Evolutionary conservation across 75 land plant species (phyloP), one percentile per base, ranked within the genome.

Genomic region (Isoetes taiwanensis): DNA sequence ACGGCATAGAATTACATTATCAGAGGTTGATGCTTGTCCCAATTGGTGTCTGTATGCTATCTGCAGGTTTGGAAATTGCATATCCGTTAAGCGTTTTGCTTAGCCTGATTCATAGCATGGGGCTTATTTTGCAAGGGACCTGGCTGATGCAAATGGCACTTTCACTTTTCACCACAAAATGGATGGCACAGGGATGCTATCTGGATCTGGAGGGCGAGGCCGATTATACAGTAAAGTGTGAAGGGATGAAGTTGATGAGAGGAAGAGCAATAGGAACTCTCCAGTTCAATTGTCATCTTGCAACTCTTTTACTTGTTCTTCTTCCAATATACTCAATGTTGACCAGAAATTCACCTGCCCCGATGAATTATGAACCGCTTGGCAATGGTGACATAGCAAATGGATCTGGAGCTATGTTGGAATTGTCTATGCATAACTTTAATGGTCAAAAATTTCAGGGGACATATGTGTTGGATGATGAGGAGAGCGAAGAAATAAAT

Each of bases 121-220:
- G 82, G 21, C 58, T 93, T 24, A 61, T 80, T 37, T 59, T 81
- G 58, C 98, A 93, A 30, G 98, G 98, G 30, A 77, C 85, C 19
- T 93, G 98, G 98, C 58, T 87, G 37, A 0, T 93, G 20, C 98
- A 93, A 65, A 93, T 93, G 83, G 96, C 75, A 0, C 50, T 81
- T 28, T 87, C 89, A 5, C 66, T 88, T 61, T 84, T 68, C 62
- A 69, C 77, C 8, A 0, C 32, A 0, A 28, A 16, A 29, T 43
- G 57, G 61, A 73, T 79, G 0, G 41, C 80, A 24, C 70, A 79
- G 34, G 94, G 85, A 2, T 93, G 98, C 53, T 6, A 20, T 23
- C 54, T 88, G 52, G 64, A 62, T 26, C 61, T 72, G 60, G 63
- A 58, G 42, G 78, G 96, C 3, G 57, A 79, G 26, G 86, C 81